phyloP scores from a whole-genome alignment of 495 filamentous ascomycete species.

The Aspergillus sclerotiicarbonarius region DNA sequence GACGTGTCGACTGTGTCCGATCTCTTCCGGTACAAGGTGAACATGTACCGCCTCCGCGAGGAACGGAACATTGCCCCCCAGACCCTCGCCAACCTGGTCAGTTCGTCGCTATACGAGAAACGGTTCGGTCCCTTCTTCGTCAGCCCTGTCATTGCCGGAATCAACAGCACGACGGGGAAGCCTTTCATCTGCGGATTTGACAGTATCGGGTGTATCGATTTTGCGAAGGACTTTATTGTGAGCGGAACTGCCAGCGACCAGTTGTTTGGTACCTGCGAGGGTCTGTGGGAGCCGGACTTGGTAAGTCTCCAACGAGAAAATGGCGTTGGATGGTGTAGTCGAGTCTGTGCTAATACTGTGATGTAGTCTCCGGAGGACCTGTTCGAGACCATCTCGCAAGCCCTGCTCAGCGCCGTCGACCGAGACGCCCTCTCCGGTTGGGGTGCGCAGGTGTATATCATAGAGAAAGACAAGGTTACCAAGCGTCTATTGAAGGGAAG shows the following conservation, averaged over 20 bases:
- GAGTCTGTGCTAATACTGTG: conserved; percentile 23
- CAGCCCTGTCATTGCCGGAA: conserved; percentile 86
- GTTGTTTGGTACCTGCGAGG: conserved; percentile 97
- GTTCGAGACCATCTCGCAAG: conserved; percentile 97
- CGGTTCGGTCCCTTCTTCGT: conserved; percentile 97
- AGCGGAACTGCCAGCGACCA: conserved; percentile 94
- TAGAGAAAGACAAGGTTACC: conserved; percentile 99
- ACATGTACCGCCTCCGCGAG: conserved; percentile 98
- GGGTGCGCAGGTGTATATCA: conserved; percentile 98
- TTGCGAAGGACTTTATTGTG: conserved; percentile 99
- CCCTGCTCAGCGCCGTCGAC: conserved; percentile 94
- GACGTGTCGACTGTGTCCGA: conserved; percentile 94
- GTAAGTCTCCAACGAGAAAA: conserved; percentile 47
- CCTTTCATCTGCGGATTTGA: conserved; percentile 99
- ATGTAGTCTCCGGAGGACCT: conserved; percentile 81
- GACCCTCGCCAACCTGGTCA: conserved; percentile 95
- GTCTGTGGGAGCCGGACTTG: conserved; percentile 95
- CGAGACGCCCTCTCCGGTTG: conserved; percentile 94
- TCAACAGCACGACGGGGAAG: conserved; percentile 86
- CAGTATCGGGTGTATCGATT: conserved; percentile 98
- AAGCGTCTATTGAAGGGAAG: conserved; percentile 95
- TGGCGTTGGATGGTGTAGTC: background rate
- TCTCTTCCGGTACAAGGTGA: conserved; percentile 98
- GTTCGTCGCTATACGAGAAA: conserved; percentile 83
- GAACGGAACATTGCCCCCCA: conserved; percentile 91